phyloP scores from a whole-genome alignment of 1,284 basidiomycete genomes.

The Malassezia obtusa region DNA sequence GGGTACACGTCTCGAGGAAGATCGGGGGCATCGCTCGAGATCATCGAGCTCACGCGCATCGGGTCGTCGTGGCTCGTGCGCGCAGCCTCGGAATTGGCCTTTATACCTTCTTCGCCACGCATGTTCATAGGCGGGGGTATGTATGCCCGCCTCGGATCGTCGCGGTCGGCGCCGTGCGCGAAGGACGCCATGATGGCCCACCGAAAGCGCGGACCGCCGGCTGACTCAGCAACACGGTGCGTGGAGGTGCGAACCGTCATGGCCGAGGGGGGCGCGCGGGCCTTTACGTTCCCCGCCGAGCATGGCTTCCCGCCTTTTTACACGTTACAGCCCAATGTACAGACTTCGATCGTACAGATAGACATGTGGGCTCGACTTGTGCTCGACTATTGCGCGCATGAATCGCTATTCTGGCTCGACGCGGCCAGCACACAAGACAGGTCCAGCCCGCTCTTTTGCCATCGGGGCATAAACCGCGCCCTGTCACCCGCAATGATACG shows the following conservation, averaged over 20 bases:
- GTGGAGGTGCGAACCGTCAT: neutral
- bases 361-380: constrained; percentile 51
- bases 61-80: neutral
- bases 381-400: constrained; percentile 49
- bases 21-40: neutral
- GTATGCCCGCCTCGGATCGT: neutral
- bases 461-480: constrained; percentile 8
- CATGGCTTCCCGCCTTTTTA: constrained; percentile 56
- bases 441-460: constrained; percentile 8
- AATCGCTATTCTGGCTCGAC: constrained; percentile 50
- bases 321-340: constrained; percentile 53
- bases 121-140: neutral
- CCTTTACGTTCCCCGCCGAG: constrained; percentile 51
- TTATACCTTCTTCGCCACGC: neutral
- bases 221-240: neutral
- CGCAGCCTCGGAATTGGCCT: neutral
- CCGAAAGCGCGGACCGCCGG: neutral
- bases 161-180: neutral
- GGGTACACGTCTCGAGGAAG: neutral
- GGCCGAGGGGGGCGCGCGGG: neutral
- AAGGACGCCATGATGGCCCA: neutral
- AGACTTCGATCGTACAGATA: constrained; percentile 51
- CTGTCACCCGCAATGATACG: constrained; percentile 21
- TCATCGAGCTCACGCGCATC: constrained; percentile 17
- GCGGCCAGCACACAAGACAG: constrained; percentile 37